A percentile compares a stretch with the other conserved stretches of the same genome.
Evolutionary conservation across 495 filamentous ascomycete genomes (phyloP).

Genomic region (Durotheca rogersii): DNA sequence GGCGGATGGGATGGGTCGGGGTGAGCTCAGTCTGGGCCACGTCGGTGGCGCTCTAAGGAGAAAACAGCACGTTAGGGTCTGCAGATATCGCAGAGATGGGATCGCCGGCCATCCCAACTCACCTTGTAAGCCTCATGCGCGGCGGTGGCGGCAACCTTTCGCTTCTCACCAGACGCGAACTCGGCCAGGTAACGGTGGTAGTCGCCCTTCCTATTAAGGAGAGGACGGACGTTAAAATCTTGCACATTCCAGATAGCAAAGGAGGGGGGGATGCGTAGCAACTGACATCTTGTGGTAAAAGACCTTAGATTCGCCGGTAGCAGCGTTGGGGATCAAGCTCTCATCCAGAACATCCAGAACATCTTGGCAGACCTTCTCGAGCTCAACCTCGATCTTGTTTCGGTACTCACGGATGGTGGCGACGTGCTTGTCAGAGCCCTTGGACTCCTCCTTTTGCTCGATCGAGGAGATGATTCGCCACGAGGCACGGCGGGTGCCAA

Average conservation of each 20-base stretch:
- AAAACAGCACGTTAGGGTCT: slow-evolving; percentile 13
- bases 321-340: slow-evolving; percentile 94
- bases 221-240: slow-evolving; percentile 1
- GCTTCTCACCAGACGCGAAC: slow-evolving; percentile 98
- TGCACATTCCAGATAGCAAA: slow-evolving; percentile 21
- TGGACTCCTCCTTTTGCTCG: slow-evolving; percentile 99
- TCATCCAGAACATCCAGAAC: slow-evolving; percentile 95
- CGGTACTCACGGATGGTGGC: slow-evolving; percentile 95
- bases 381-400: slow-evolving; percentile 96
- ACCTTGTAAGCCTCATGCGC: slow-evolving; percentile 99
- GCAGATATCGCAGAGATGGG: slow-evolving; percentile 4
- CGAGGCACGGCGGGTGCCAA: slow-evolving; percentile 96
- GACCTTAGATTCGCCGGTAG: slow-evolving; percentile 98
- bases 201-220: slow-evolving; percentile 86
- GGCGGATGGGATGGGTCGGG: slow-evolving; percentile 96
- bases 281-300: slow-evolving; percentile 99
- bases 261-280: slow-evolving; percentile 18
- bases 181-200: slow-evolving; percentile 99
- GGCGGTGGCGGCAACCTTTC: slow-evolving; percentile 92
- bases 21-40: slow-evolving; percentile 97
- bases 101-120: slow-evolving; percentile 14
- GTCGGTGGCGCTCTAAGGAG: slow-evolving; percentile 84
- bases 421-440: slow-evolving; percentile 98
- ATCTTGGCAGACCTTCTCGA: slow-evolving; percentile 98
- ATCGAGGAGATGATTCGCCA: slow-evolving; percentile 99